These are phyloP conservation scores for Coniferiporia sulphurascens DNA, from an alignment of 1,284 basidiomycete species.

Conservation along the genomic window DNA sequence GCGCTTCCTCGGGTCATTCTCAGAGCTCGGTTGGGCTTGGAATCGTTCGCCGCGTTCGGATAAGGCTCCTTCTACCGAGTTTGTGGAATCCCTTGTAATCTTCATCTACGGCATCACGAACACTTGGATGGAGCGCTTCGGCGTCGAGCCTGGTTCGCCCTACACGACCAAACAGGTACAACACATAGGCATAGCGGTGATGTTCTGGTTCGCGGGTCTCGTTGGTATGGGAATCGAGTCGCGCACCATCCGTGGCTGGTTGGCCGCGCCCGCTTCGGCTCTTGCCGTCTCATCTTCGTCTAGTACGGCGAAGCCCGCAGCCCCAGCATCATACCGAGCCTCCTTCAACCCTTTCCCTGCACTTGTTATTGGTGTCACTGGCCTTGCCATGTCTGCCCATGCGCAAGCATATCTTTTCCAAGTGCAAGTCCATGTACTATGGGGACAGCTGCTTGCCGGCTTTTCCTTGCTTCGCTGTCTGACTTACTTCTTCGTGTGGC, in stretches of 20 bases:
- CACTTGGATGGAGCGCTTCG: conserved; percentile 97
- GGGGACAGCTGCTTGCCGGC: conserved; percentile 87
- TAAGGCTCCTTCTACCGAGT: conserved; percentile 70
- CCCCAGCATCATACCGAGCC: conserved; percentile 56
- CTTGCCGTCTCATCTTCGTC: conserved; percentile 32
- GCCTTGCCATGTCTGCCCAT: conserved; percentile 94
- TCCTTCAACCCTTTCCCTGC: conserved; percentile 96
- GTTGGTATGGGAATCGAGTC: conserved; percentile 90
- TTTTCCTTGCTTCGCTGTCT: conserved; percentile 76
- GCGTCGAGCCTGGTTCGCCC: conserved; percentile 74
- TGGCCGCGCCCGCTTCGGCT: conserved; percentile 51
- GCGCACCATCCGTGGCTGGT: conserved; percentile 62
- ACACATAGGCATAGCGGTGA: conserved; percentile 91
- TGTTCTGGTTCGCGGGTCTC: conserved; percentile 95
- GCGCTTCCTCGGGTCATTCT: conserved; percentile 87
- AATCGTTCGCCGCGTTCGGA: conserved; percentile 56
- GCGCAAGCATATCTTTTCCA: conserved; percentile 87
- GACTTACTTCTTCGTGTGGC: conserved; percentile 94
- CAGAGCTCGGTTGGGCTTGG: conserved; percentile 94
- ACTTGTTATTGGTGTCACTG: conserved; percentile 89
- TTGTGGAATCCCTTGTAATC: conserved; percentile 83
- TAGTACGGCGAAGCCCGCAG: conserved; percentile 17
- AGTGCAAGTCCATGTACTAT: conserved; percentile 86
- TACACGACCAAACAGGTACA: conserved; percentile 93
- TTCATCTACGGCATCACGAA: conserved; percentile 89